Base-by-base conservation (phyloP, 2,329 filamentous ascomycete genomes). In the Pyricularia grisea region DNA sequence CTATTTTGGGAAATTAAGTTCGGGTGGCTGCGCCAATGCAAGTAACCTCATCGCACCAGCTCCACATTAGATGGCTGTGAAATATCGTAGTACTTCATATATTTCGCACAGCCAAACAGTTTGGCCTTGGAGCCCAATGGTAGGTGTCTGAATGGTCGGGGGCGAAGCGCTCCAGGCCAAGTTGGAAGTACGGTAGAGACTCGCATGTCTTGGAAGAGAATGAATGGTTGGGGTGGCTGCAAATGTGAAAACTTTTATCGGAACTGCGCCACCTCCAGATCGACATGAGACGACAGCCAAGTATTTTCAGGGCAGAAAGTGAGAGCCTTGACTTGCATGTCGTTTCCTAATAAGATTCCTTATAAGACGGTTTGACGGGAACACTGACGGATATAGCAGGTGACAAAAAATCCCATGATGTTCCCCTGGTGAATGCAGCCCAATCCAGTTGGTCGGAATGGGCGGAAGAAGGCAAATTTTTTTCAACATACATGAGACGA, bases 201-300 rank as follows among this genome's bases (percentile, higher is more conserved):
- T n/a, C 55, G 7, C 55, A 12, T 28, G 23, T 25, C 58, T 61
- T 63, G 60, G 23, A 23, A 28, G 60, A 6, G 25, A 9, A 2
- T 17, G 14, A 27, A 20, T 20, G 25, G 60, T 63, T 20, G 58
- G 60, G 23, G 25, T 63, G 60, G 25, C 11, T 28, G 25, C 28
- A 27, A 63, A 20, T 20, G 60, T 20, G 5, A 20, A 25, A 63
- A 20, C 5, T 28, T 20, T 20, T 27, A 2, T 25, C 20, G 23
- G 20, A 20, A 63, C 60, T 63, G 60, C 60, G 60, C 60, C 60
- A 63, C 60, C 60, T 28, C 28, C 60, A 28, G 25, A 27, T 28
- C 14, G 25, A 63, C 60, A 27, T 63, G 60, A 63, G 60, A 63
- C 60, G 60, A 63, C 60, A 63, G 60, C 60, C 60, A 63, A 63